Conservation (phyloP, 306 rosid genomes). For the Morella rubra region DNA sequence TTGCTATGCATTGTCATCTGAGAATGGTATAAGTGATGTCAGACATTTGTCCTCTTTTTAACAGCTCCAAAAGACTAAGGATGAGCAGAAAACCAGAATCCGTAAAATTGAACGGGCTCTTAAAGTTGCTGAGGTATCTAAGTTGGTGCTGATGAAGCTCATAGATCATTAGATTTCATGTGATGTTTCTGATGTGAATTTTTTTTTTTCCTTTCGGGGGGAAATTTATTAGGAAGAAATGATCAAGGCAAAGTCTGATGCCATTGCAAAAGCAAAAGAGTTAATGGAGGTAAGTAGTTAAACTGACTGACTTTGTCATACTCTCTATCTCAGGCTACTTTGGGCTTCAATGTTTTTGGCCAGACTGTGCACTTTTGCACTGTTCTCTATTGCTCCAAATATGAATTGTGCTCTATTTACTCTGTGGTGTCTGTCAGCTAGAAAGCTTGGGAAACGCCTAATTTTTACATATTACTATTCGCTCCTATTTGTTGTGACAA, state of each 20-base stretch:
- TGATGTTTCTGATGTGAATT: constrained; percentile 22
- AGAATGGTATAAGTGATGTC: constrained; percentile 34
- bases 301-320: constrained; percentile 15
- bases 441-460: not conserved
- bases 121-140: constrained; percentile 86
- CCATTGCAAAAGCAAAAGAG: constrained; percentile 55
- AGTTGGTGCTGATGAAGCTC: constrained; percentile 20
- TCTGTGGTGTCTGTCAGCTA: not conserved
- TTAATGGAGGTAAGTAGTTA: constrained; percentile 59
- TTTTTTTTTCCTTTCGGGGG: not conserved
- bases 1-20: not conserved
- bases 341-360: not conserved
- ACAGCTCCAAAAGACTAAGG: constrained; percentile 72
- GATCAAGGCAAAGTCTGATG: constrained; percentile 83
- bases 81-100: constrained; percentile 68
- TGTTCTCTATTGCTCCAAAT: not conserved
- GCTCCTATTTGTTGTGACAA: too few relatives aligned
- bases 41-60: constrained; percentile 15
- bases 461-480: not conserved
- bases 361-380: not conserved
- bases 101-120: constrained; percentile 81
- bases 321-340: constrained; percentile 10
- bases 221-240: constrained; percentile 66
- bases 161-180: constrained; percentile 31
- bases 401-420: not conserved